Evolutionary conservation across 108 stramenopile species (phyloP), one percentile per base, ranked within the genome.

Genomic region (Cylindrotheca closterium): DNA sequence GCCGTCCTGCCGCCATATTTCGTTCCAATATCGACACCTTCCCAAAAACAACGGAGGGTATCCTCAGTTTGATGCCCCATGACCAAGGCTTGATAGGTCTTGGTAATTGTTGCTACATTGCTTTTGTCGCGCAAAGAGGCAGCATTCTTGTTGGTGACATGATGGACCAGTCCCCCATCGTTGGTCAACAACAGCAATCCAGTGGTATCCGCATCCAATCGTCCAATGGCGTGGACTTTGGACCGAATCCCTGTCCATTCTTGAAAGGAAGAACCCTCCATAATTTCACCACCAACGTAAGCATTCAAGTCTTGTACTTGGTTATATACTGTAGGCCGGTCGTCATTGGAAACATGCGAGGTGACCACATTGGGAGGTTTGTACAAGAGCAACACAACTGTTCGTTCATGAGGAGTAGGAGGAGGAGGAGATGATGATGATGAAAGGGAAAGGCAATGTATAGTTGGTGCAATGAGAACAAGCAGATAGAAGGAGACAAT

Each of bases 121-220:
- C 23, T 34, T 49, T 52, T 45, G 15, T 64, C 22, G 1, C 46
- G 22, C 7, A 66, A 23, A 21, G 65, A 42, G 22, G 55, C 51
- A 4, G 86, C 71, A 52, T 47, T 75, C 21, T 74, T 79, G 67
- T 88, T 84, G 19, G 86, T 88, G 25, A 80, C 76, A 48, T 77
- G 65, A 75, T 88, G 83, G 24, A 88, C 79, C 30, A 88, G 46
- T 12, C 77, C 75, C 8, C 86, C 86, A 78, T 88, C 86, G 47
- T 88, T 88, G 19, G 86, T 88, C 12, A 88, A 37, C 5, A 88
- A 65, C 28, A 88, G 60, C 2, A 83, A 63, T 45, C 86, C 83
- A n/a, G 83, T 80, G 10, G 86, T 88, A 60, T 84, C 83, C 12
- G 74, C 81, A 84, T 88, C 86, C 2, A 88, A 60, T 26, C 86